Evolutionary conservation across 331 rosid genomes (phyloP).

Genomic region (Pyrus hybrid): DNA sequence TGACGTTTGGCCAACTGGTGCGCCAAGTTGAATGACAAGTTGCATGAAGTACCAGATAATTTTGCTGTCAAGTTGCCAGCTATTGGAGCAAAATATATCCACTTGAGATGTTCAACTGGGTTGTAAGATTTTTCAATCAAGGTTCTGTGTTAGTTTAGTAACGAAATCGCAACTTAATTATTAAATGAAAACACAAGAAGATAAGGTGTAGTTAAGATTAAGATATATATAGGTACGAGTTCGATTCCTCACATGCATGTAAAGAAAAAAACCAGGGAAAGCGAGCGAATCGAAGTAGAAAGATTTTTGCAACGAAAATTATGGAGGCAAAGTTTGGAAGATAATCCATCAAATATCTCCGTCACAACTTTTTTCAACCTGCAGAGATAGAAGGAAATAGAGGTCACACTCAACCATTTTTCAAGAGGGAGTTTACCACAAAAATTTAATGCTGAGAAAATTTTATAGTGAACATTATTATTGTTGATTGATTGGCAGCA

Average conservation of each 20-base stretch:
- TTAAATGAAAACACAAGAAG: not conserved
- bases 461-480: not conserved
- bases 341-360: not conserved
- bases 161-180: not conserved
- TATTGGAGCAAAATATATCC: not conserved
- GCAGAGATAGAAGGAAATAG: not conserved
- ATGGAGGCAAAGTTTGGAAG: not conserved
- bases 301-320: not conserved
- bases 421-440: conserved; percentile 19
- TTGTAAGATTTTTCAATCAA: not conserved
- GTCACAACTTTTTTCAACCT: not conserved
- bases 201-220: not conserved
- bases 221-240: not conserved
- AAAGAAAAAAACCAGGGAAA: not conserved
- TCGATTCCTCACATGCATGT: not conserved
- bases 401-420: conserved; percentile 16
- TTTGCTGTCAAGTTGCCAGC: not conserved
- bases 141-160: not conserved
- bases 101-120: not conserved
- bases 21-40: not conserved
- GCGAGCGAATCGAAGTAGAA: not conserved
- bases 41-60: not conserved
- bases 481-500: not conserved
- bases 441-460: not conserved
- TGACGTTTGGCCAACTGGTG: not conserved